phyloP scores from a whole-genome alignment of 805 yeast genomes.

The Middelhovenomyces tepae region DNA sequence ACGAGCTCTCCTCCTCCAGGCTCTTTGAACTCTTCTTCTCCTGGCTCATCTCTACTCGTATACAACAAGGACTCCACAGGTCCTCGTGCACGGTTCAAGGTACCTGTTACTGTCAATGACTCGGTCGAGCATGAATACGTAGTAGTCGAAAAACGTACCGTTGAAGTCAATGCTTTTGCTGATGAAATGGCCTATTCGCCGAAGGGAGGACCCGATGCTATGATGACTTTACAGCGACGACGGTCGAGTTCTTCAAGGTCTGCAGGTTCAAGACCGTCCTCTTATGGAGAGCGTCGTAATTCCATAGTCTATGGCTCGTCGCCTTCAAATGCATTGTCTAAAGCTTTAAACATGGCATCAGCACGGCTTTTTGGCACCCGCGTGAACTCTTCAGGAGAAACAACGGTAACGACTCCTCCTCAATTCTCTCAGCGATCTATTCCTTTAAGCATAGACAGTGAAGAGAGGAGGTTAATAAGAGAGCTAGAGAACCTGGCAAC shows the following conservation, averaged over 20 bases:
- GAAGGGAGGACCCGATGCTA: conserved; percentile 4
- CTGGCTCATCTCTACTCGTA: too few species aligned
- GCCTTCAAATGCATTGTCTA: conserved; percentile 82
- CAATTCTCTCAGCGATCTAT: conserved; percentile 17
- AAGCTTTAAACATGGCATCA: conserved; percentile 81
- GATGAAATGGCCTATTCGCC: conserved; percentile 62
- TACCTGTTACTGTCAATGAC: not conserved
- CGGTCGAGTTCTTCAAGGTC: conserved; percentile 3
- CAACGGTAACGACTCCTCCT: conserved; percentile 15
- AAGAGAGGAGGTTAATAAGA: conserved; percentile 22
- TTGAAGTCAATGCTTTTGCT: conserved; percentile 91
- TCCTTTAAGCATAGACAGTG: conserved; percentile 15
- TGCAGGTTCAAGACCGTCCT: conserved; percentile 3
- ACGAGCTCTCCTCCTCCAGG: too few species aligned
- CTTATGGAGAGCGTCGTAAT: conserved; percentile 19
- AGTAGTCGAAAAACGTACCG: conserved; percentile 88
- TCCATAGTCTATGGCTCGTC: conserved; percentile 31
- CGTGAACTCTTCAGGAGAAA: conserved; percentile 11
- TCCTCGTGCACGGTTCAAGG: conserved; percentile 2
- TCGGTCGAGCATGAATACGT: conserved; percentile 77
- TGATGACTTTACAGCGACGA: not conserved
- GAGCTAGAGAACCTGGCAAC: conserved; percentile 71
- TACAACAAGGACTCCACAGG: conserved; percentile 1
- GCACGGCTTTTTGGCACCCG: conserved; percentile 68
- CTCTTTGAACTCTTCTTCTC: too few species aligned